Percentiles rank a stretch among this genome's conserved stretches.
Evolutionary conservation across 306 rosid genomes (phyloP).

Genomic region (Quercus suber): DNA sequence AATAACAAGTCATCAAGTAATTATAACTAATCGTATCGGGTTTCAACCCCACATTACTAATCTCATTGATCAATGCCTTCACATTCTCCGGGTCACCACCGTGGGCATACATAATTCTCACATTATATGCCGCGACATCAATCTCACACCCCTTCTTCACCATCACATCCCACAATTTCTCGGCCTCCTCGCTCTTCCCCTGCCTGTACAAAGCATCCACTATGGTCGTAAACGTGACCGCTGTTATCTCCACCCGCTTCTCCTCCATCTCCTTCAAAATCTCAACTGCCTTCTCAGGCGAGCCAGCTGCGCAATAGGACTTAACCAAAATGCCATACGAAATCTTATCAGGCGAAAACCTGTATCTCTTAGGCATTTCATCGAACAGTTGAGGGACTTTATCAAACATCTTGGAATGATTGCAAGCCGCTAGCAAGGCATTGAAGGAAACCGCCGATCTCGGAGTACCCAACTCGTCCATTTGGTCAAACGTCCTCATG

Average conservation of each 20-base stretch:
- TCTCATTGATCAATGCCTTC: constrained; percentile 49
- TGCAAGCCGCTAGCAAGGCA: constrained; percentile 49
- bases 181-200: constrained; percentile 52
- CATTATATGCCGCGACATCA: constrained; percentile 52
- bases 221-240: constrained; percentile 48
- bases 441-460: constrained; percentile 59
- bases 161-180: constrained; percentile 57
- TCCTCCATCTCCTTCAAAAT: constrained; percentile 38
- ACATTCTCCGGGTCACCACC: constrained; percentile 50
- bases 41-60: constrained; percentile 47
- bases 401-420: constrained; percentile 31
- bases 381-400: constrained; percentile 48
- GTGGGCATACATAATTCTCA: constrained; percentile 43
- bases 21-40: constrained; percentile 56
- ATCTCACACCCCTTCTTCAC: constrained; percentile 41
- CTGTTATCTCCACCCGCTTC: constrained; percentile 46
- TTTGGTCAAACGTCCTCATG: constrained; percentile 41
- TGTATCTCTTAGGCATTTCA: constrained; percentile 46
- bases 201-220: constrained; percentile 46
- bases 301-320: constrained; percentile 41
- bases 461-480: constrained; percentile 59
- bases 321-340: constrained; percentile 58
- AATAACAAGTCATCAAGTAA: constrained; percentile 56
- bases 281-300: constrained; percentile 40
- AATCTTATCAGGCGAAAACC: constrained; percentile 42